Percentiles rank a stretch among this genome's conserved stretches.
Conservation (phyloP, 169 alveolate genomes). For the Babesia ovis region DNA sequence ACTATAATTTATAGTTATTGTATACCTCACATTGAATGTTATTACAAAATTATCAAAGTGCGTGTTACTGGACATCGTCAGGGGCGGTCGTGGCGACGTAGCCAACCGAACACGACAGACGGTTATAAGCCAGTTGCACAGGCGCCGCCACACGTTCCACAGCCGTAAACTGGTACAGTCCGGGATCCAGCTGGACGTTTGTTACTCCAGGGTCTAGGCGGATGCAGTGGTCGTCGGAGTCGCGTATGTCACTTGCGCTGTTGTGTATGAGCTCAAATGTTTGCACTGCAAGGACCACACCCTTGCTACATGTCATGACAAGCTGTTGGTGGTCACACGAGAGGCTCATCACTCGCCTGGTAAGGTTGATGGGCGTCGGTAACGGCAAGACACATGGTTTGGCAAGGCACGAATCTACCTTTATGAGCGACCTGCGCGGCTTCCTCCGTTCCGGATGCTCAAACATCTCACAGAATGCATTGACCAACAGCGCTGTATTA, state of each 20-base stretch:
- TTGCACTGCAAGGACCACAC: constrained; percentile 35
- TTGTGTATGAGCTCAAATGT: constrained; percentile 35
- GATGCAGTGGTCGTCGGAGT: constrained; percentile 42
- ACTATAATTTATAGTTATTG: no score
- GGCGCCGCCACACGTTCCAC: constrained; percentile 6
- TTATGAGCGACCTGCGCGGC: constrained; percentile 29
- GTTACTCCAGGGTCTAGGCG: constrained; percentile 34
- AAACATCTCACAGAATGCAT: constrained; percentile 59
- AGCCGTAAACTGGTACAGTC: constrained; percentile 56
- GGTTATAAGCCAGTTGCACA: constrained; percentile 49
- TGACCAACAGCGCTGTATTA: constrained; percentile 42
- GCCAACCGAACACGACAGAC: constrained; percentile 59
- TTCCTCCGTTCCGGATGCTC: constrained; percentile 38
- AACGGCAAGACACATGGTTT: constrained; percentile 14
- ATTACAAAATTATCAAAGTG: background rate
- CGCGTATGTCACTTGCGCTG: constrained; percentile 21
- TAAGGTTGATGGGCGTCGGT: constrained; percentile 33
- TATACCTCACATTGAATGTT: background rate
- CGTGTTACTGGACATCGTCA: constrained; percentile 1
- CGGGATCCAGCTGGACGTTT: constrained; percentile 43
- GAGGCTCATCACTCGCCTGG: constrained; percentile 24
- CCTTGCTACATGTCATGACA: constrained; percentile 22
- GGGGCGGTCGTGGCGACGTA: constrained; percentile 12
- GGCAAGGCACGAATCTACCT: constrained; percentile 39
- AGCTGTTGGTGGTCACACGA: constrained; percentile 58